A percentile compares a stretch with the other conserved stretches of the same genome.
These are phyloP conservation scores for Novymonas esmeraldas DNA, from an alignment of 208 protist species.

Conservation along the genomic window DNA sequence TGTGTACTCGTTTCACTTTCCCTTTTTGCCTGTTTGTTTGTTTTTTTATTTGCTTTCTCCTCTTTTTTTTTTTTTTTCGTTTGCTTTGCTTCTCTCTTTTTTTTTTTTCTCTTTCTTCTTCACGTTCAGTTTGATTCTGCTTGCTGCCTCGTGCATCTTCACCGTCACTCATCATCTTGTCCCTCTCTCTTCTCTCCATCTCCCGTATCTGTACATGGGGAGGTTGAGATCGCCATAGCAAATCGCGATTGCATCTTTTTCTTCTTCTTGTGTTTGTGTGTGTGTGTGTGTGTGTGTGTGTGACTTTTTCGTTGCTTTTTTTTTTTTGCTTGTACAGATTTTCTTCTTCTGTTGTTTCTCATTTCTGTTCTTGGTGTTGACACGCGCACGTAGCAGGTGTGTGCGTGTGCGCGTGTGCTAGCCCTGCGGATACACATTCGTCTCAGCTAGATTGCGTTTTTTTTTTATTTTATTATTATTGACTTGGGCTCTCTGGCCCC, in stretches of 20 bases:
- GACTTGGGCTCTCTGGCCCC: no score
- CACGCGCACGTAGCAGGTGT: no score
- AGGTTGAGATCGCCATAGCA: no score
- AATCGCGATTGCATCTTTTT: no score
- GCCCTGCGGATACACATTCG: no score
- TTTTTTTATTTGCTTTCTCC: slow-evolving; percentile 6
- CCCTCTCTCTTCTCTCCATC: neutral
- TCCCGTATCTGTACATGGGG: neutral
- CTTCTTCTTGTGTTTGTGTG: neutral
- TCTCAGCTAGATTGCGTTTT: no score
- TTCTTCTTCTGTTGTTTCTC: no score
- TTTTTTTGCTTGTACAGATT: neutral
- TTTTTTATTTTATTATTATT: no score
- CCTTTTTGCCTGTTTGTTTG: slow-evolving; percentile 4
- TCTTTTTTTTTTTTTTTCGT: neutral
- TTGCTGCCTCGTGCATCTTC: neutral
- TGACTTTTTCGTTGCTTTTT: neutral
- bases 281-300: neutral
- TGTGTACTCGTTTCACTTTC: neutral
- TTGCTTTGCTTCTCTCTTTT: slow-evolving; percentile 6
- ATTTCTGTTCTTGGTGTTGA: no score
- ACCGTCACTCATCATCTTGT: neutral
- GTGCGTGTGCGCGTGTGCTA: no score
- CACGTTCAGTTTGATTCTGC: neutral
- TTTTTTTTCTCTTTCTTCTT: neutral